These are phyloP conservation scores for Capronia coronata DNA, from an alignment of 2,329 filamentous ascomycete species.

Conservation along the genomic window DNA sequence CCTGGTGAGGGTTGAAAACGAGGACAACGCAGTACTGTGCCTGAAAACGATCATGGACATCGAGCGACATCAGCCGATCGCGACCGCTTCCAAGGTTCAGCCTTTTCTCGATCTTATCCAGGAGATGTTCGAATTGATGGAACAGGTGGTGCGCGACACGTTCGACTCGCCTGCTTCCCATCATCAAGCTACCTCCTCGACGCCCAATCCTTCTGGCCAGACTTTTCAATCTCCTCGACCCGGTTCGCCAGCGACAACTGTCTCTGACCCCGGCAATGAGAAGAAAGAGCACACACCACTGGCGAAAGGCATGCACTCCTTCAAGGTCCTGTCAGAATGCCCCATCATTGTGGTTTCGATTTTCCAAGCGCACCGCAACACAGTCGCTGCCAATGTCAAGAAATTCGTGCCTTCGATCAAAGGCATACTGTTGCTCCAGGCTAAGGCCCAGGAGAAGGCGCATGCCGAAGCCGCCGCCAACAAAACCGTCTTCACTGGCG, in stretches of 20 bases:
- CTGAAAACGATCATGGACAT: slow-evolving; percentile 98
- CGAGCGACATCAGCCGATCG: slow-evolving; percentile 84
- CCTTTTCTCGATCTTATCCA: slow-evolving; percentile 85
- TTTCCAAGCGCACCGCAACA: slow-evolving; percentile 82
- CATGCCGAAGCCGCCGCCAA: slow-evolving; percentile 75
- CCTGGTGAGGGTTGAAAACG: slow-evolving; percentile 84
- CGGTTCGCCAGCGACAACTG: slow-evolving; percentile 76
- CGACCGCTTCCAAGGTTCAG: slow-evolving; percentile 74
- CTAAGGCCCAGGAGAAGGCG: slow-evolving; percentile 85
- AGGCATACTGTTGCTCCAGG: slow-evolving; percentile 77
- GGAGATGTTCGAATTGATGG: slow-evolving; percentile 93
- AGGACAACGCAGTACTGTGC: slow-evolving; percentile 96
- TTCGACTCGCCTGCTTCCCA: slow-evolving; percentile 65
- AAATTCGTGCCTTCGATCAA: slow-evolving; percentile 92
- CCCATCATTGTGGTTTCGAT: slow-evolving; percentile 98
- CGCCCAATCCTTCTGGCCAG: slow-evolving; percentile 48
- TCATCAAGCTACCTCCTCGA: slow-evolving; percentile 37
- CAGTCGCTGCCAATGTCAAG: slow-evolving; percentile 78
- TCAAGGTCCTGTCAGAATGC: slow-evolving; percentile 96
- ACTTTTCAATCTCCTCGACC: slow-evolving; percentile 84
- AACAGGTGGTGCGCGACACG: slow-evolving; percentile 87
- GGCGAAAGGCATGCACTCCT: slow-evolving; percentile 93
- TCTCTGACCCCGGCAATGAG: slow-evolving; percentile 71
- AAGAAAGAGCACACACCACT: slow-evolving; percentile 75
- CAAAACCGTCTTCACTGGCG: slow-evolving; percentile 80